Evolutionary conservation across 1,139 yeast genomes (phyloP), one percentile per base, ranked within the genome.

Genomic region (Waltiozyma sp.): DNA sequence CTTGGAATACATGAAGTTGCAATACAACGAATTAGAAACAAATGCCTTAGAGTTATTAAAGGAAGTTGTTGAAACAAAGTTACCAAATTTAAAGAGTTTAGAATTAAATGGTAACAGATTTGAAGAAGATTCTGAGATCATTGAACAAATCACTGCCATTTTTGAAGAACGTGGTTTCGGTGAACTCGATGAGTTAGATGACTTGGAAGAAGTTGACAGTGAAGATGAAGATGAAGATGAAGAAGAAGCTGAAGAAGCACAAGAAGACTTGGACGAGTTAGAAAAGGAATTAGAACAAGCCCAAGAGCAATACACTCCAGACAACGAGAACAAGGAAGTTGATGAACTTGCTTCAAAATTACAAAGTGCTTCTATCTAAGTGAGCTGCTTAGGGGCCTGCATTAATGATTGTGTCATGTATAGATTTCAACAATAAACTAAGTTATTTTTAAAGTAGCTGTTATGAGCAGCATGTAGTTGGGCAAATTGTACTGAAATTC

Each of bases 51-150:
- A 69, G 41, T 60, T 73, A 21, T 68, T 91, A 47, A 72, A 70
- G 40, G 64, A 67, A 15, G 77, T 79, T 28, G 65, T 80, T 53
- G 61, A 69, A 44, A 54, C 64, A 31, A 75, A 76, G 42, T 67
- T 89, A 52, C 83, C 87, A 41, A 68, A 70, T 37, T 70, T 91
- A 59, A 68, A 75, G 56, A 46, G 56, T 14, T 69, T 91, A 53
- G 97, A 93, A 66, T 73, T 91, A 50, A 91, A 91, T 56, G 99
- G 99, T 58, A 91, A 91, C 66, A 72, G 85, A 58, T 83, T 91
- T 48, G 79, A 82, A 40, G 95, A 87, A 55, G 96, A 88, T 52
- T 72, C 78, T 35, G 74, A 72, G 39, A 62, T 75, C 19, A 64
- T 81, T 40, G 75, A 72, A 38, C 65, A 67, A 41, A 73, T 91